phyloP scores from a whole-genome alignment of 495 filamentous ascomycete species.

The Cudoniella acicularis region DNA sequence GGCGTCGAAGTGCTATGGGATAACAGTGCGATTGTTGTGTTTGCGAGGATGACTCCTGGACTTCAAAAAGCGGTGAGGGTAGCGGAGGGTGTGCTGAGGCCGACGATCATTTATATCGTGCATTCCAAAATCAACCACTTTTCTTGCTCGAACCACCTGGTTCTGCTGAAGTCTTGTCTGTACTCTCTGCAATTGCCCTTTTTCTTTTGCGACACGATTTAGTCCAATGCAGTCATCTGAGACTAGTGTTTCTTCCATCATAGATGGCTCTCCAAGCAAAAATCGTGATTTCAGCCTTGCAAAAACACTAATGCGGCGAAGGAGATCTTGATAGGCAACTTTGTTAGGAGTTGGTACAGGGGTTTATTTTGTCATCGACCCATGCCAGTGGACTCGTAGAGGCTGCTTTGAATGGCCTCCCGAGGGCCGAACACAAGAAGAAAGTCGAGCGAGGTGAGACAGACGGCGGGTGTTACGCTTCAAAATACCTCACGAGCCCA shows the following conservation, averaged over 20 bases:
- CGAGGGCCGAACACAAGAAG: not conserved
- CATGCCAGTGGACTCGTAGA: not conserved
- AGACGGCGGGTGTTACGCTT: conserved; percentile 4
- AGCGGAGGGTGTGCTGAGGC: conserved; percentile 19
- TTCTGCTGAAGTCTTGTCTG: not conserved
- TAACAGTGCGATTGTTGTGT: not conserved
- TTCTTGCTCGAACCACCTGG: not conserved
- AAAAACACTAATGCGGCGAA: conserved; percentile 9
- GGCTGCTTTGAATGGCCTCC: not conserved
- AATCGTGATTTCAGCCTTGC: conserved; percentile 10
- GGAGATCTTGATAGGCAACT: not conserved
- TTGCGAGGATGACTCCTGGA: conserved; percentile 8
- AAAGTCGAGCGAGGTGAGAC: conserved; percentile 1
- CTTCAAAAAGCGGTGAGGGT: conserved; percentile 22
- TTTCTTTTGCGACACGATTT: not conserved
- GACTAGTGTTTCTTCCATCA: not conserved
- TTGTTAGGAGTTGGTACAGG: not conserved
- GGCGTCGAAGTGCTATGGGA: not conserved
- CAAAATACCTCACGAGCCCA: not conserved
- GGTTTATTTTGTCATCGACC: not conserved
- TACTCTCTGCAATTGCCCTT: not conserved
- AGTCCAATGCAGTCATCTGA: not conserved
- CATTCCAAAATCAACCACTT: not conserved
- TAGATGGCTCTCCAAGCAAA: not conserved
- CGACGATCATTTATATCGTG: conserved; percentile 13